These are phyloP conservation scores for Jamesozyma jinghongensis DNA, from an alignment of 805 yeast species.

Conservation along the genomic window DNA sequence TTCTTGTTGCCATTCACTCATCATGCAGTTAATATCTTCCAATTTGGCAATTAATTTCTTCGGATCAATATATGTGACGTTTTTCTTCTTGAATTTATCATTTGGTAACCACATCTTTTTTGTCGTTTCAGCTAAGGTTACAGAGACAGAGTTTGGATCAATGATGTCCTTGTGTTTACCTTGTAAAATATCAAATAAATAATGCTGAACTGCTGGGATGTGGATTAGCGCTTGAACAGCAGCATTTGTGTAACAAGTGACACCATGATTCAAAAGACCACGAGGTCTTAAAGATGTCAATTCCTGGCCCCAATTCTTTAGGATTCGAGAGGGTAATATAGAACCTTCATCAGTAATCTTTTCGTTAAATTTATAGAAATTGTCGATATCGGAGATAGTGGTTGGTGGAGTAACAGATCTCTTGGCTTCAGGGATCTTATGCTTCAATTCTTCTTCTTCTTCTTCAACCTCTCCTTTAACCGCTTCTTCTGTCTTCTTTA, in stretches of 20 bases:
- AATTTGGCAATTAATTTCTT: slow-evolving; percentile 59
- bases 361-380: slow-evolving; percentile 55
- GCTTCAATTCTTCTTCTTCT: slow-evolving; percentile 27
- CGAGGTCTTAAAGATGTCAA: slow-evolving; percentile 38
- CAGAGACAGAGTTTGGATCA: slow-evolving; percentile 50
- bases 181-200: slow-evolving; percentile 54
- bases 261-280: slow-evolving; percentile 85
- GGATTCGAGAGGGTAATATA: slow-evolving; percentile 46
- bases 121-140: slow-evolving; percentile 58
- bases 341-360: slow-evolving; percentile 53
- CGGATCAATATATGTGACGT: slow-evolving; percentile 55
- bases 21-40: slow-evolving; percentile 86
- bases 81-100: slow-evolving; percentile 28
- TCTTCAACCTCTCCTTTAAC: slow-evolving; percentile 17
- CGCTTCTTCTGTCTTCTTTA: slow-evolving; percentile 8
- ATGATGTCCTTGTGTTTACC: slow-evolving; percentile 43
- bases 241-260: slow-evolving; percentile 93
- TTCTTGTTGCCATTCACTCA: slow-evolving; percentile 96
- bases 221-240: slow-evolving; percentile 89
- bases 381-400: slow-evolving; percentile 9
- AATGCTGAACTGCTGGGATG: slow-evolving; percentile 83
- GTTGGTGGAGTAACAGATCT: slow-evolving; percentile 9
- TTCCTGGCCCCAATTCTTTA: slow-evolving; percentile 62
- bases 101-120: slow-evolving; percentile 60
- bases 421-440: slow-evolving; percentile 14